These are phyloP conservation scores for Fusarium buxicola DNA, from an alignment of 2,329 filamentous ascomycete species.

Conservation along the genomic window DNA sequence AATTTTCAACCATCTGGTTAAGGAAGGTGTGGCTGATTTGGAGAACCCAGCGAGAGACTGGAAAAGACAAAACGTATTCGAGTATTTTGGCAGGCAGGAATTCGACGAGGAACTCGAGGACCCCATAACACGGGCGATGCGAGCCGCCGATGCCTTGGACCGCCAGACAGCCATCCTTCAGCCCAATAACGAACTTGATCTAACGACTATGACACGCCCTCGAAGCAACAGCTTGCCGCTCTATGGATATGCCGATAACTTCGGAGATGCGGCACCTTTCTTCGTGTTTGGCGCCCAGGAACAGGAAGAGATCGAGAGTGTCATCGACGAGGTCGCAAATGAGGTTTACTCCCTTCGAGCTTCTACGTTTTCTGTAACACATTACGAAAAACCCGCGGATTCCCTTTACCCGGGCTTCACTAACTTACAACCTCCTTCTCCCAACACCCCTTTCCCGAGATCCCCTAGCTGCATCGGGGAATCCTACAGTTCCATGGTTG, in stretches of 20 bases:
- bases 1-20: slow-evolving; percentile 63
- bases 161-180: slow-evolving; percentile 67
- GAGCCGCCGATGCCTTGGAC: slow-evolving; percentile 69
- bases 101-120: slow-evolving; percentile 53
- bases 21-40: slow-evolving; percentile 59
- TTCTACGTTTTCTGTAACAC: slow-evolving; percentile 47
- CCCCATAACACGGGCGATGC: slow-evolving; percentile 66
- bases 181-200: slow-evolving; percentile 60
- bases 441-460: slow-evolving; percentile 24
- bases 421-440: slow-evolving; percentile 39
- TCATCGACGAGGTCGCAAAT: slow-evolving; percentile 27
- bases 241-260: slow-evolving; percentile 58
- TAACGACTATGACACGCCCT: slow-evolving; percentile 54
- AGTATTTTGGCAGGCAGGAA: slow-evolving; percentile 31
- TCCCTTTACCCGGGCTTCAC: slow-evolving; percentile 38
- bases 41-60: slow-evolving; percentile 41
- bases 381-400: slow-evolving; percentile 44
- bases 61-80: slow-evolving; percentile 34
- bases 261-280: slow-evolving; percentile 59
- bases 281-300: slow-evolving; percentile 59
- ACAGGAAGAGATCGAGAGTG: slow-evolving; percentile 38
- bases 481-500: slow-evolving; percentile 40
- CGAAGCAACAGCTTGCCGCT: slow-evolving; percentile 64
- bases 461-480: slow-evolving; percentile 53
- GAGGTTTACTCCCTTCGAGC: slow-evolving; percentile 32